Evolutionary conservation across 83 land plant species (phyloP).

Genomic region (Picea abies): DNA sequence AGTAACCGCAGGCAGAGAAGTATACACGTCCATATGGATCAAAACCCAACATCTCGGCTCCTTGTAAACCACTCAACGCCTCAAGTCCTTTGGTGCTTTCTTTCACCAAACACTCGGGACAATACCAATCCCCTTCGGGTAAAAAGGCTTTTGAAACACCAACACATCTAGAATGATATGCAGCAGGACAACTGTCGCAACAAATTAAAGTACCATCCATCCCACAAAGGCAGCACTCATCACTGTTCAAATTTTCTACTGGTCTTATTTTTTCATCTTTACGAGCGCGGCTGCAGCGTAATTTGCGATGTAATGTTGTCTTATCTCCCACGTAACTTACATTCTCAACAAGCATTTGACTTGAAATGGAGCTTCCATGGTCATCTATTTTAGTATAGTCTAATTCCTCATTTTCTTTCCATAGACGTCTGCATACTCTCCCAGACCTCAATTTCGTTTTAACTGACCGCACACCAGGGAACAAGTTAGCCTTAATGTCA

Average conservation of each 20-base stretch:
- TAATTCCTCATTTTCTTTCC: neutral
- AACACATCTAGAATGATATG: conserved; percentile 92
- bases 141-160: conserved; percentile 67
- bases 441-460: conserved; percentile 9
- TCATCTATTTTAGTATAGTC: neutral
- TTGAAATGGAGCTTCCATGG: conserved; percentile 5
- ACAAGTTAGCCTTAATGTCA: neutral
- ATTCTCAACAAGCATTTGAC: neutral
- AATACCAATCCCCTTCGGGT: conserved; percentile 96
- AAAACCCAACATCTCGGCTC: conserved; percentile 66
- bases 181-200: conserved; percentile 99
- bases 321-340: neutral
- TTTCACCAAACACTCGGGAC: conserved; percentile 79
- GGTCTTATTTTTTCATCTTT: conserved; percentile 23
- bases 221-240: conserved; percentile 94
- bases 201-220: conserved; percentile 96
- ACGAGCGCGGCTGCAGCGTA: neutral
- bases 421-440: neutral
- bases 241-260: conserved; percentile 65
- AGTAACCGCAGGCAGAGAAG: conserved; percentile 62
- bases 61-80: conserved; percentile 46
- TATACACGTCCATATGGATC: conserved; percentile 79
- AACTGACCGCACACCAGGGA: neutral
- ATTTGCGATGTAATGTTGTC: neutral
- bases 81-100: conserved; percentile 37